phyloP scores from a whole-genome alignment of 106 monocot species.

The Apostasia shenzhenica region DNA sequence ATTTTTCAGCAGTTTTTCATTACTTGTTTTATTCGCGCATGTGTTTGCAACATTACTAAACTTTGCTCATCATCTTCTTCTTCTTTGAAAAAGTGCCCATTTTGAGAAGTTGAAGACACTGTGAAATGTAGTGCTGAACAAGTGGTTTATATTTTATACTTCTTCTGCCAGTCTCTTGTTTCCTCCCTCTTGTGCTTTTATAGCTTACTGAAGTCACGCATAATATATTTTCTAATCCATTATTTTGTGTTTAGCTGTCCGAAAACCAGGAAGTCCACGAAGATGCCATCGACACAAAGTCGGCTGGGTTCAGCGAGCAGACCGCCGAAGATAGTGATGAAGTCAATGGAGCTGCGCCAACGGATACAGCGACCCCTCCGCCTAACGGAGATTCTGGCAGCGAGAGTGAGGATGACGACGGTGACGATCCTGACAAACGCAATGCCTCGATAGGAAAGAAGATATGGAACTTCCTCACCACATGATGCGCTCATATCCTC shows the following conservation, averaged over 20 bases:
- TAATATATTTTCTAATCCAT: no score
- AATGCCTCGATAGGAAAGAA: conserved; percentile 56
- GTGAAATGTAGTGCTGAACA: no score
- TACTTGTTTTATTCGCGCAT: not conserved
- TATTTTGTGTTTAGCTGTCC: conserved; percentile 6
- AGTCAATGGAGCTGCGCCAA: conserved; percentile 9
- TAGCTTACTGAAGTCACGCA: not conserved
- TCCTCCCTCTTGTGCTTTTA: not conserved
- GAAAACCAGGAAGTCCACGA: conserved; percentile 20
- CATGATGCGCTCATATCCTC: conserved; percentile 13
- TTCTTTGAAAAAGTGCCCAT: no score
- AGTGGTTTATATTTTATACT: no score
- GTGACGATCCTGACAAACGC: conserved; percentile 23
- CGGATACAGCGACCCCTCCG: conserved; percentile 12
- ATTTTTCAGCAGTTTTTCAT: not conserved
- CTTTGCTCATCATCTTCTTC: no score
- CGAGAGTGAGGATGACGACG: conserved; percentile 16
- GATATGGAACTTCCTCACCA: conserved; percentile 63
- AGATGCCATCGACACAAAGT: conserved; percentile 8
- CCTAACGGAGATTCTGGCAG: conserved; percentile 5
- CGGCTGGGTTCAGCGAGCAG: conserved; percentile 20
- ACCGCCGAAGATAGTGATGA: conserved; percentile 11
- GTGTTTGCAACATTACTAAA: no score
- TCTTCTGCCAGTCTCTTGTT: no score
- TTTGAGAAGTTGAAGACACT: no score